These are phyloP conservation scores for Fusarium pseudograminearum DNA, from an alignment of 2,329 filamentous ascomycete species.

Conservation along the genomic window DNA sequence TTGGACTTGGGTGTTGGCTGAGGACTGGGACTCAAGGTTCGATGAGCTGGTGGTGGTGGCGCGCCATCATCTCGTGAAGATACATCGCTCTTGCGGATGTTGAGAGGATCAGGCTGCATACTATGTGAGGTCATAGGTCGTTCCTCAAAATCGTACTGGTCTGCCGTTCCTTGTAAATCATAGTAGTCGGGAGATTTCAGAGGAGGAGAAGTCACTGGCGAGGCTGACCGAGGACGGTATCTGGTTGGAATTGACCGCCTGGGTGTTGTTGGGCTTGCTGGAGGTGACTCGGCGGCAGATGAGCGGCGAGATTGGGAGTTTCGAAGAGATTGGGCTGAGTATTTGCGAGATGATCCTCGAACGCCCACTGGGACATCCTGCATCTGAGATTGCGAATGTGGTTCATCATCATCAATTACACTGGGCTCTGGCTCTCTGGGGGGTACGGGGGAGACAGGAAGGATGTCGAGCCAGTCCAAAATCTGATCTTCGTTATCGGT, in stretches of 20 bases:
- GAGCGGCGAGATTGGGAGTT: slow-evolving; percentile 40
- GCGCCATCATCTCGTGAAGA: slow-evolving; percentile 65
- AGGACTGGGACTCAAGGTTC: slow-evolving; percentile 53
- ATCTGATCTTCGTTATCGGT: slow-evolving; percentile 82
- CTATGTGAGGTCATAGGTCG: slow-evolving; percentile 52
- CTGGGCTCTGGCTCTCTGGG: slow-evolving; percentile 56
- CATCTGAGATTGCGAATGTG: slow-evolving; percentile 32
- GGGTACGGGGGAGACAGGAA: slow-evolving; percentile 67
- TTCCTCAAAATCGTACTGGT: slow-evolving; percentile 48
- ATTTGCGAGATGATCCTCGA: slow-evolving; percentile 44
- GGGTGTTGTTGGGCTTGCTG: slow-evolving; percentile 52
- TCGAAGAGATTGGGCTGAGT: slow-evolving; percentile 43
- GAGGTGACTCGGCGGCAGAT: slow-evolving; percentile 40
- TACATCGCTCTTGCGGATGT: slow-evolving; percentile 51
- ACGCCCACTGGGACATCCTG: slow-evolving; percentile 52
- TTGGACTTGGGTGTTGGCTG: slow-evolving; percentile 47
- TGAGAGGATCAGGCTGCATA: slow-evolving; percentile 55
- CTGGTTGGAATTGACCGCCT: slow-evolving; percentile 43
- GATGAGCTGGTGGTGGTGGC: slow-evolving; percentile 66
- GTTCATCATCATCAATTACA: slow-evolving; percentile 49
- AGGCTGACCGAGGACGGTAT: slow-evolving; percentile 44
- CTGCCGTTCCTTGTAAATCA: slow-evolving; percentile 54
- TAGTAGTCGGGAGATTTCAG: slow-evolving; percentile 42
- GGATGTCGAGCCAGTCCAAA: slow-evolving; percentile 87
- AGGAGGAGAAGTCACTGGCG: slow-evolving; percentile 44